phyloP scores from a whole-genome alignment of 2,329 filamentous ascomycete genomes.

The Claviceps monticola region DNA sequence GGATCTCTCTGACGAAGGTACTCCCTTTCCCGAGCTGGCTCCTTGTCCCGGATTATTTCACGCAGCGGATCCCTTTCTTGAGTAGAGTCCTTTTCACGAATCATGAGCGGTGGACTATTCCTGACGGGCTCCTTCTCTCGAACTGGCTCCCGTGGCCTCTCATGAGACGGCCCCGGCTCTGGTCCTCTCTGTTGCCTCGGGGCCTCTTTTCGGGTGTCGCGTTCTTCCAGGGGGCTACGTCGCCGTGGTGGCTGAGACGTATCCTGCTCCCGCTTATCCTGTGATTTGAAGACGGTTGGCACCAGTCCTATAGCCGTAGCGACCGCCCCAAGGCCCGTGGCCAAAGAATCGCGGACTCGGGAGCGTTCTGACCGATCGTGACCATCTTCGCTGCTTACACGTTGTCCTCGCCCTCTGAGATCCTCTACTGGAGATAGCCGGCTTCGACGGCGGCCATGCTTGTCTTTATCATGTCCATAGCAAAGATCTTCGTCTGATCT shows the following conservation, averaged over 20 bases:
- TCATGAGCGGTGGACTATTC: not conserved
- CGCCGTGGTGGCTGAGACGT: constrained; percentile 15
- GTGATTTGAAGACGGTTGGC: constrained; percentile 21
- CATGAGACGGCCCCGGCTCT: constrained; percentile 4
- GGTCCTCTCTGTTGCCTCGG: constrained; percentile 9
- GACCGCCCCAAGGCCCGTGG: constrained; percentile 32
- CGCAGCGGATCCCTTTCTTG: not conserved
- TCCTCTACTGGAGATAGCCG: constrained; percentile 13
- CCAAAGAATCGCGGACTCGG: constrained; percentile 33
- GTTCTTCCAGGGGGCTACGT: constrained; percentile 19
- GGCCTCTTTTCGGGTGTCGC: constrained; percentile 9
- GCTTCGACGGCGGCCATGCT: constrained; percentile 15
- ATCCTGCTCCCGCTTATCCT: constrained; percentile 23
- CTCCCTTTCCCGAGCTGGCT: constrained; percentile 1
- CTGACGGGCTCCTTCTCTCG: constrained; percentile 1
- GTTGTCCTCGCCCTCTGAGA: constrained; percentile 17
- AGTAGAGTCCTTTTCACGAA: constrained; percentile 1
- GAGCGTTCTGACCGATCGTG: constrained; percentile 25
- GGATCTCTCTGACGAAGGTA: constrained; percentile 9
- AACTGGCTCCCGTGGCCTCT: constrained; percentile 1
- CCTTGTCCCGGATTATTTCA: constrained; percentile 4
- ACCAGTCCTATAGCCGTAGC: constrained; percentile 33
- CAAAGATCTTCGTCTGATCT: constrained; percentile 18
- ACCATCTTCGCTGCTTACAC: constrained; percentile 16
- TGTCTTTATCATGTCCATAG: constrained; percentile 16